These are phyloP conservation scores for Bipolaris victoriae DNA, from an alignment of 2,329 filamentous ascomycete genomes.

Conservation along the genomic window DNA sequence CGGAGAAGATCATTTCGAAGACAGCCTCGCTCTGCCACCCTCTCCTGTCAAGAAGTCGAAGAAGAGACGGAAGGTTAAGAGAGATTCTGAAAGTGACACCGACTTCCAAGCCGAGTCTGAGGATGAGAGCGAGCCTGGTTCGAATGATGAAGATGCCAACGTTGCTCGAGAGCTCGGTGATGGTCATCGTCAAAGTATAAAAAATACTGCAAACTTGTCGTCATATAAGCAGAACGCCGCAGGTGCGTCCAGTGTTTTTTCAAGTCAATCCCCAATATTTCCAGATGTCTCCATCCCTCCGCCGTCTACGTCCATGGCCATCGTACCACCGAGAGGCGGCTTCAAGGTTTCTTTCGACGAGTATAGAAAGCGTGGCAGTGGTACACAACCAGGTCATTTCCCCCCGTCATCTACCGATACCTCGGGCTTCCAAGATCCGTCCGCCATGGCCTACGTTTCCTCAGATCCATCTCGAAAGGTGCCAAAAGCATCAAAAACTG, in stretches of 20 bases:
- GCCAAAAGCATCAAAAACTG: conserved; percentile 17
- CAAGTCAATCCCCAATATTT: conserved; percentile 7
- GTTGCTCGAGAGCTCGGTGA: conserved; percentile 11
- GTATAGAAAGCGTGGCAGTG: background rate
- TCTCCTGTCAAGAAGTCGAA: conserved; percentile 41
- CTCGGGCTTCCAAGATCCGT: background rate
- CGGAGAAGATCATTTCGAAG: conserved; percentile 27
- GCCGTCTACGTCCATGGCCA: background rate
- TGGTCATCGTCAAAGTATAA: conserved; percentile 13
- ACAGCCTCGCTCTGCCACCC: conserved; percentile 20
- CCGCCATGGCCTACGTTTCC: background rate
- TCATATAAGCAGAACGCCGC: conserved; percentile 29
- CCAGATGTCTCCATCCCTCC: conserved; percentile 9
- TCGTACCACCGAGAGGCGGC: background rate
- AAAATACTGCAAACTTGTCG: conserved; percentile 15
- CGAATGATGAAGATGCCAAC: conserved; percentile 14
- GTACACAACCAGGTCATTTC: background rate
- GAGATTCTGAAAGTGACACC: conserved; percentile 55
- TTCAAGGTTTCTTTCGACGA: background rate
- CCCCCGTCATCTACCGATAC: background rate
- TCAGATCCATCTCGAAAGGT: conserved; percentile 5
- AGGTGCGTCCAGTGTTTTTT: conserved; percentile 27
- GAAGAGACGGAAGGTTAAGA: conserved; percentile 37
- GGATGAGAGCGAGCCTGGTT: conserved; percentile 33
- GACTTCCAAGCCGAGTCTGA: conserved; percentile 54